Percentiles rank a stretch among this genome's conserved stretches.
Conservation (phyloP, 1,284 basidiomycete species). For the Cystobasidium sp. region DNA sequence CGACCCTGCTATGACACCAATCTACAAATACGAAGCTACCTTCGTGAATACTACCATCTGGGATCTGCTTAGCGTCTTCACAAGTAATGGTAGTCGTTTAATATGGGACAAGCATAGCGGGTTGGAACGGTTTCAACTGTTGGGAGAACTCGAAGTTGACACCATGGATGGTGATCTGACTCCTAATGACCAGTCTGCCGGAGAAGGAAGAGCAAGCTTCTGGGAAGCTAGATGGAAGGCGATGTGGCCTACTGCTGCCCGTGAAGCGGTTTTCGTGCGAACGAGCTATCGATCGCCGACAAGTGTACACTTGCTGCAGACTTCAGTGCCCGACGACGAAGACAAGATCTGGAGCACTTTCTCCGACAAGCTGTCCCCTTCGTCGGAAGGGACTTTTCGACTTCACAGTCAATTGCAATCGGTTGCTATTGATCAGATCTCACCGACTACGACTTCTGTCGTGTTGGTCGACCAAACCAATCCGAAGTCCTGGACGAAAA, state of each 20-base stretch:
- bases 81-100: constrained; percentile 76
- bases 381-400: constrained; percentile 62
- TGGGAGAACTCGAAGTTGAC: constrained; percentile 56
- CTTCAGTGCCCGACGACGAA: constrained; percentile 86
- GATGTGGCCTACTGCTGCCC: constrained; percentile 63
- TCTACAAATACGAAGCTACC: constrained; percentile 94
- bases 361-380: constrained; percentile 61
- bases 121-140: constrained; percentile 86
- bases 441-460: constrained; percentile 90
- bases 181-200: constrained; percentile 64
- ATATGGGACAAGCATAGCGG: constrained; percentile 80
- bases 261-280: constrained; percentile 87
- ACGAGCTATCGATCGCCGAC: constrained; percentile 97
- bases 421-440: constrained; percentile 94
- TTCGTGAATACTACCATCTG: constrained; percentile 95
- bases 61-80: constrained; percentile 90
- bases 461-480: constrained; percentile 96
- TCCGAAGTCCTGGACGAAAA: constrained; percentile 96
- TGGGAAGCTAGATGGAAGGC: constrained; percentile 61
- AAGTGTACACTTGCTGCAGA: constrained; percentile 93
- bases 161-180: constrained; percentile 81
- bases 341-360: constrained; percentile 80
- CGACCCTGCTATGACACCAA: constrained; percentile 86
- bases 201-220: constrained; percentile 89
- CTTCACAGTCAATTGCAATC: constrained; percentile 95